Evolutionary conservation across 371 early-diverging fungal genomes (phyloP), one percentile per base, ranked within the genome.

Genomic region (Lichtheimia ramosa): DNA sequence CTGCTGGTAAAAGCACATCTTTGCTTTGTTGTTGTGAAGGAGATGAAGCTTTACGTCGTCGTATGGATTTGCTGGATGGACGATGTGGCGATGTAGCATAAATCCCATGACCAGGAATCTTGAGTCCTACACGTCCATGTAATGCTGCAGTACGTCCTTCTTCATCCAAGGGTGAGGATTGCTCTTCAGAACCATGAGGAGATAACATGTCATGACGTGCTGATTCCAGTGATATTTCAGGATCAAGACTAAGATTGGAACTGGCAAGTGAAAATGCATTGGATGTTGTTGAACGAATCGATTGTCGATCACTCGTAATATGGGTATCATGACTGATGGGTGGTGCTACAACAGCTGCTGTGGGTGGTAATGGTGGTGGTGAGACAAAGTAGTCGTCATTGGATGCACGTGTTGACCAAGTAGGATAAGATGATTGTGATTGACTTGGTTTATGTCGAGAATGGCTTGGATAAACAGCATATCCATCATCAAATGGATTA

Each of bases 401-500:
- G 60, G 54, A 42, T 13, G 46, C 51, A n/a, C 41, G 42, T 14
- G 60, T 54, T 27, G 55, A 56, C 41, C 51, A 56, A 10, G 62
- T 62, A 18, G 56, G 56, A 25, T 62, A 62, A 0, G 74, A 74
- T 2, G 77, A 74, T 54, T 74, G 70, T 2, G 78, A 77, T 25
- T 68, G 64, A n/a, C 60, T 70, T n/a, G 64, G 69, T 23, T 54
- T 56, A 34, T 71, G 74, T 20, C 48, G 56, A 28, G 18, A 43
- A 28, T 51, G 55, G 20, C 18, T 50, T n/a, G 46, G 21, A 16
- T 43, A 51, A 12, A 61, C 58, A 4, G 56, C 63, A 49, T 66
- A 57, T 0, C 58, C 58, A 43, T 75, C 75, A 28, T 79, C 75
- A 57, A 79, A 79, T 8, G 79, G 79, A 28, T 78, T 67, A 1